Evolutionary conservation across 345 rosid species (phyloP).

Genomic region (Pistacia integerrima): DNA sequence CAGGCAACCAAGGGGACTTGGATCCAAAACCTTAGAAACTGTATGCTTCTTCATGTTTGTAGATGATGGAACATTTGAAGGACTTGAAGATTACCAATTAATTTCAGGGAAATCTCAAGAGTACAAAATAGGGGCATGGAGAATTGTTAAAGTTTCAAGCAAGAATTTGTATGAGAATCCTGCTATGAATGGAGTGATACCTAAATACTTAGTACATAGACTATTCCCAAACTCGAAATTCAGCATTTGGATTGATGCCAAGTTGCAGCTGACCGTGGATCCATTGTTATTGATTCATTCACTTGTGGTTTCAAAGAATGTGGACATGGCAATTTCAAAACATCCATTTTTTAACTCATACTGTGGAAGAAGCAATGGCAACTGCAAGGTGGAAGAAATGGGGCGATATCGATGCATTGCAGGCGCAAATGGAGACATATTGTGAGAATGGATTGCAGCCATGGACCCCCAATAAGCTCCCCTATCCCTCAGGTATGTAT

Average conservation of each 20-base stretch:
- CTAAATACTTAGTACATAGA: constrained; percentile 78
- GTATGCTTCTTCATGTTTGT: constrained; percentile 93
- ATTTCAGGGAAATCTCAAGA: constrained; percentile 28
- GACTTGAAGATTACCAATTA: constrained; percentile 47
- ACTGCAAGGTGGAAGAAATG: constrained; percentile 97
- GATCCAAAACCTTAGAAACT: constrained; percentile 54
- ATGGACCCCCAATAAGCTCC: constrained; percentile 70
- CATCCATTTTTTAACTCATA: constrained; percentile 69
- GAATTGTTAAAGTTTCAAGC: constrained; percentile 48
- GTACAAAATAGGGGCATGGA: constrained; percentile 67
- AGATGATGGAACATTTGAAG: constrained; percentile 58
- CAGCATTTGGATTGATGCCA: constrained; percentile 91
- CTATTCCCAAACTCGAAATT: constrained; percentile 79
- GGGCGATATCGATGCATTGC: constrained; percentile 60
- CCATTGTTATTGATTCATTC: constrained; percentile 77
- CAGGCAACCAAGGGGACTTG: constrained; percentile 81
- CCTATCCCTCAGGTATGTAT: constrained; percentile 71
- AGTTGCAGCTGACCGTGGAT: constrained; percentile 81
- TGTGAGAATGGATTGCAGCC: constrained; percentile 84
- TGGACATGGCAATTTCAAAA: constrained; percentile 75
- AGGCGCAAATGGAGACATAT: constrained; percentile 83
- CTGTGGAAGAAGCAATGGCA: constrained; percentile 97
- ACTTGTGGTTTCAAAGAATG: constrained; percentile 47
- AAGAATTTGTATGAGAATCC: constrained; percentile 57
- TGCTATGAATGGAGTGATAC: constrained; percentile 90